phyloP scores from a whole-genome alignment of 164 flowering plant genomes.

The Cinnamomum chago region DNA sequence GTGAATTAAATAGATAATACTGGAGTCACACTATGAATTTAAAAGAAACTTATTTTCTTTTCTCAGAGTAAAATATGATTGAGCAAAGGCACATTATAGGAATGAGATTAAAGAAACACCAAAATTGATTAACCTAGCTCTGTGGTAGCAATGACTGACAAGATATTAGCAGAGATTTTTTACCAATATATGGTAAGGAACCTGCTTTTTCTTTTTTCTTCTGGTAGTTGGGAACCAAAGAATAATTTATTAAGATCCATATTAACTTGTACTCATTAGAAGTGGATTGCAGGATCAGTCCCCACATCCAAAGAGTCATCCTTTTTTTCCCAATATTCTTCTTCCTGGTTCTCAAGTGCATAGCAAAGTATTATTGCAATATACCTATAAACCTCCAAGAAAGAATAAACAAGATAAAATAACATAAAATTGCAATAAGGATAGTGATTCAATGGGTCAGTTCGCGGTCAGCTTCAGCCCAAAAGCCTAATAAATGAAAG shows the following conservation, averaged over 20 bases:
- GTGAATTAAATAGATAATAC: constrained; percentile 18
- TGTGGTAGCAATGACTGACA: neutral
- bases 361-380: no score
- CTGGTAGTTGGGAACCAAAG: no score
- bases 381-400: no score
- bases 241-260: neutral
- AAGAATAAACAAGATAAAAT: no score
- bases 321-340: no score
- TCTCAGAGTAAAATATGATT: neutral
- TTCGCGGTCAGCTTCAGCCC: no score
- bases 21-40: neutral
- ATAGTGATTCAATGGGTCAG: no score
- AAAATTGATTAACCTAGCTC: neutral
- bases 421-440: no score
- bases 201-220: neutral
- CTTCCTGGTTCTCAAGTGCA: no score
- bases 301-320: no score
- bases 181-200: neutral
- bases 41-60: neutral
- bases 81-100: neutral
- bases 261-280: neutral
- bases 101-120: neutral
- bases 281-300: no score
- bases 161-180: neutral
- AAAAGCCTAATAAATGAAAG: no score